Evolutionary conservation across 2,329 filamentous ascomycete genomes (phyloP).

Genomic region (Neophaeococcomyces aloes): DNA sequence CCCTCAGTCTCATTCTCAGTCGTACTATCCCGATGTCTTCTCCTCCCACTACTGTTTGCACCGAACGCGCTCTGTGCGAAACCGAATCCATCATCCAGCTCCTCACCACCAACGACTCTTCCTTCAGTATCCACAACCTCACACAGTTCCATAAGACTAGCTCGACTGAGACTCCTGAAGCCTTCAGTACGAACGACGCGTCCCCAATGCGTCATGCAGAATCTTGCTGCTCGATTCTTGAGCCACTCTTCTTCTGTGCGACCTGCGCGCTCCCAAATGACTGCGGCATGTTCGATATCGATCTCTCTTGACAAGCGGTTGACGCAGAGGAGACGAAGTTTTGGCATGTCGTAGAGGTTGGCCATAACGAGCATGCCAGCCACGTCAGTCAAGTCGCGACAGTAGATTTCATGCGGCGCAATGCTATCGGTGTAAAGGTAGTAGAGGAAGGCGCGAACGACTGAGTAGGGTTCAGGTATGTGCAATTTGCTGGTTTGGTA

Average conservation of each 20-base stretch:
- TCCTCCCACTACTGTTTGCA: constrained; percentile 23
- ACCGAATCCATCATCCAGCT: constrained; percentile 51
- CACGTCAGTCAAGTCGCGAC: constrained; percentile 63
- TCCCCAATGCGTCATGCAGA: constrained; percentile 91
- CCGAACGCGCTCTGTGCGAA: constrained; percentile 24
- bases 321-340: constrained; percentile 80
- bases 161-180: constrained; percentile 69
- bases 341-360: constrained; percentile 94
- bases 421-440: constrained; percentile 97
- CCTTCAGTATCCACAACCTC: constrained; percentile 90
- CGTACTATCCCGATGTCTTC: constrained; percentile 24
- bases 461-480: constrained; percentile 88
- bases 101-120: constrained; percentile 79
- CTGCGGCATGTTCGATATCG: constrained; percentile 86
- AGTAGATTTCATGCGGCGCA: constrained; percentile 46
- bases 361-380: constrained; percentile 94
- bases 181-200: constrained; percentile 80
- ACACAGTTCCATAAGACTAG: constrained; percentile 77
- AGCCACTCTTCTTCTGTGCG: constrained; percentile 90
- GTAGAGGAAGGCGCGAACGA: constrained; percentile 88
- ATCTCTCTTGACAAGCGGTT: constrained; percentile 83
- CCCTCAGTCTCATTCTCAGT: constrained; percentile 32
- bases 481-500: constrained; percentile 97
- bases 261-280: constrained; percentile 89
- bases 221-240: constrained; percentile 72